Base-by-base conservation (phyloP, 2,329 filamentous ascomycete species). In the Ophiostoma sp. region DNA sequence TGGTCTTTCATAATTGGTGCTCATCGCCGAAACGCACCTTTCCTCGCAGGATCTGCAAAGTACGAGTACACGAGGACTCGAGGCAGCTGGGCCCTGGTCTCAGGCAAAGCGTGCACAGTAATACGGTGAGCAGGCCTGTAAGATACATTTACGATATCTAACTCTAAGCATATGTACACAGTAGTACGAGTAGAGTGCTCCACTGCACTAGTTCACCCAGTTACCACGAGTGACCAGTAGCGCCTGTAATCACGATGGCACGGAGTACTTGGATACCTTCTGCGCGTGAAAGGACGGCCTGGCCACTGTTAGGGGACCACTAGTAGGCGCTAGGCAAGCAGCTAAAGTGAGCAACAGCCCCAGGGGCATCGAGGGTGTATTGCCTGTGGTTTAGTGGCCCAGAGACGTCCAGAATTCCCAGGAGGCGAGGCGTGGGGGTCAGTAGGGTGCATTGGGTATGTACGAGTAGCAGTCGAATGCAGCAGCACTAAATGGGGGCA, bases 11-110 rank as follows among this genome's bases (percentile, higher is more conserved):
- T 6, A 62, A 62, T n/a, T 42, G 60, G 60, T 63, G 60, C 60
- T 63, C 38, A 63, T 63, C 60, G 60, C 60, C 60, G 60, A 63
- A 63, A 63, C 40, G 60, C 40, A 42, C 60, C 55, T 40, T 40
- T 27, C n/a, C 27, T 11, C 18, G 7, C 36, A 38, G 49, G 27
- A 27, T 27, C 27, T 45, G 9, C 42, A 45, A 45, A 3, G 42
- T 45, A 45, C 42, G 9, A 3, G 42, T 45, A 45, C 42, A 11
- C 42, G 8, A 45, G 42, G 7, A 45, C 42, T 8, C 27, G 27
- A 18, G n/a, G 8, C 49, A 38, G 58, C 36, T 38, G 58, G 41
- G 58, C n/a, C 58, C 58, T 38, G 11, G 27, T 27, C 27, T 27
- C 49, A 11, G n/a, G 11, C 2, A 4, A 47, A 47, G 45, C 55